A percentile compares a stretch with the other conserved stretches of the same genome.
phyloP scores from a whole-genome alignment of 2,329 filamentous ascomycete genomes.

The Fusarium tupiense region DNA sequence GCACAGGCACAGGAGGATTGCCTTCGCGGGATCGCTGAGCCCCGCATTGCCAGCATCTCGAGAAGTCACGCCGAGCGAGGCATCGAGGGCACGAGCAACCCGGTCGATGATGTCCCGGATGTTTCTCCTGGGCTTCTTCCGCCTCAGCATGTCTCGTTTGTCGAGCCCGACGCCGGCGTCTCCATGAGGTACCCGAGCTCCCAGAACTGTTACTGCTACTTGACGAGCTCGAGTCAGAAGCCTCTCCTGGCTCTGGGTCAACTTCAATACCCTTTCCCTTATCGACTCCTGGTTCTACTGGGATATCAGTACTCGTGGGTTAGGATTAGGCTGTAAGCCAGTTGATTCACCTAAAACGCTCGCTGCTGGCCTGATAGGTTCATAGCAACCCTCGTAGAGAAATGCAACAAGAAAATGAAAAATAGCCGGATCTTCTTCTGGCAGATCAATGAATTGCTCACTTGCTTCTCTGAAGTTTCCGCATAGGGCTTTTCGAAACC shows the following conservation, averaged over 20 bases:
- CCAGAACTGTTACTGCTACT: slow-evolving; percentile 37
- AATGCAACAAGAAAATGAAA: slow-evolving; percentile 64
- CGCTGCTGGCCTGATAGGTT: slow-evolving; percentile 56
- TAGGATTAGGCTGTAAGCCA: background rate
- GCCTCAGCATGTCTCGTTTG: slow-evolving; percentile 1
- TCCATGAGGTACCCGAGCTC: slow-evolving; percentile 36
- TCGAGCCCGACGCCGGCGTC: slow-evolving; percentile 25
- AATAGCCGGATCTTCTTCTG: slow-evolving; percentile 61
- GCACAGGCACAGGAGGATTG: background rate
- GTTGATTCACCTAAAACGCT: slow-evolving; percentile 50
- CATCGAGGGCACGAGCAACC: slow-evolving; percentile 57
- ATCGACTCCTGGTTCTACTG: slow-evolving; percentile 42
- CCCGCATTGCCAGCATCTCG: slow-evolving; percentile 41
- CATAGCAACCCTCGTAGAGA: slow-evolving; percentile 58
- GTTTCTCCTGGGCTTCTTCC: slow-evolving; percentile 50
- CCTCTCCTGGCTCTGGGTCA: slow-evolving; percentile 37
- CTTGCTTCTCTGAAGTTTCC: slow-evolving; percentile 58
- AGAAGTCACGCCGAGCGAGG: slow-evolving; percentile 28
- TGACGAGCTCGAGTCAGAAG: slow-evolving; percentile 48
- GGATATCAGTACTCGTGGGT: slow-evolving; percentile 6
- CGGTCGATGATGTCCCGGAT: slow-evolving; percentile 56
- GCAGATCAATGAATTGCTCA: slow-evolving; percentile 58
- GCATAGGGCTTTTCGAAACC: slow-evolving; percentile 60
- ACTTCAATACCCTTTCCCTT: slow-evolving; percentile 55
- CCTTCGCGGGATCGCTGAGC: slow-evolving; percentile 26